Percentiles rank a stretch among this genome's conserved stretches.
phyloP scores from a whole-genome alignment of 2,329 filamentous ascomycete genomes.

The Incumbomyces delicatus region DNA sequence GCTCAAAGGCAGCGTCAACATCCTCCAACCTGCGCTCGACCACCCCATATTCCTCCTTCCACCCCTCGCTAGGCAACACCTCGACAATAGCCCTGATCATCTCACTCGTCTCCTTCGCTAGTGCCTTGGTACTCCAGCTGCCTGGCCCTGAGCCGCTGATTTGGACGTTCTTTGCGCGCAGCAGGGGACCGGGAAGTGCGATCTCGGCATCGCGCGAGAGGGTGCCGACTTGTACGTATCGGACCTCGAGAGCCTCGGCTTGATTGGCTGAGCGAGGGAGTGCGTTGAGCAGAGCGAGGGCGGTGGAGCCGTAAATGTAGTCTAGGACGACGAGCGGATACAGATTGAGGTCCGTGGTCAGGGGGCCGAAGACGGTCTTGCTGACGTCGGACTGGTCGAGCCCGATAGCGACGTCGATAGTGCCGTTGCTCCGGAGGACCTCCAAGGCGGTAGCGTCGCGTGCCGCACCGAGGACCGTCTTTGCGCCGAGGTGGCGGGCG shows the following conservation, averaged over 20 bases:
- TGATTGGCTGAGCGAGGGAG: slow-evolving; percentile 25
- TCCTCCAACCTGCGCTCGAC: slow-evolving; percentile 16
- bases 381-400: slow-evolving; percentile 28
- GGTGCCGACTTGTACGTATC: slow-evolving; percentile 46
- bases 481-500: slow-evolving; percentile 41
- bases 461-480: slow-evolving; percentile 42
- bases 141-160: slow-evolving; percentile 40
- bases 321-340: slow-evolving; percentile 39
- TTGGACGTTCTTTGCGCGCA: slow-evolving; percentile 42
- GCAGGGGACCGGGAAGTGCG: slow-evolving; percentile 32
- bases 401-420: slow-evolving; percentile 38
- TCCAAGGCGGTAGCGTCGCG: slow-evolving; percentile 37
- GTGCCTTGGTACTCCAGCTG: slow-evolving; percentile 29
- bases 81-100: slow-evolving; percentile 14
- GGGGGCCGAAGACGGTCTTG: slow-evolving; percentile 37
- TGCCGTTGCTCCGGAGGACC: slow-evolving; percentile 23
- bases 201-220: slow-evolving; percentile 31
- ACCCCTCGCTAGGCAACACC: slow-evolving; percentile 1
- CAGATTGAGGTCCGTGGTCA: slow-evolving; percentile 36
- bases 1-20: slow-evolving; percentile 22
- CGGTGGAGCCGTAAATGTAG: slow-evolving; percentile 45
- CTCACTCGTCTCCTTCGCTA: slow-evolving; percentile 21
- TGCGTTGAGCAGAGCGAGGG: slow-evolving; percentile 33
- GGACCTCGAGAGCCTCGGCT: slow-evolving; percentile 31
- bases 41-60: slow-evolving; percentile 12